phyloP scores from a whole-genome alignment of 2,329 filamentous ascomycete species.

The Xylaria multiplex region DNA sequence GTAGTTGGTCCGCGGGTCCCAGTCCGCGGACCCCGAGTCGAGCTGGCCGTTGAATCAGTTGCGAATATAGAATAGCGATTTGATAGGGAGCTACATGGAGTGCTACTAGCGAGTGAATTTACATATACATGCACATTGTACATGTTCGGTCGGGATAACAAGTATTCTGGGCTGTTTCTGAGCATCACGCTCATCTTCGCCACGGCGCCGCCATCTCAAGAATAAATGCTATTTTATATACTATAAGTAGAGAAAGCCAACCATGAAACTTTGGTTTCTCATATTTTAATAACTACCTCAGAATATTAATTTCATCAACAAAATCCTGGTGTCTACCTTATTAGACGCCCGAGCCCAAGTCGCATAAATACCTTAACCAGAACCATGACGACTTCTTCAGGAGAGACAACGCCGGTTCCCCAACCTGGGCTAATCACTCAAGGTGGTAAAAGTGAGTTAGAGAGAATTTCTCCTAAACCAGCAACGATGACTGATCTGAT shows the following conservation, averaged over 20 bases:
- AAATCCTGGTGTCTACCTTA: not conserved
- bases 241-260: too few species aligned
- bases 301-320: too few species aligned
- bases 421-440: not conserved
- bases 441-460: constrained; percentile 13
- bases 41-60: not conserved
- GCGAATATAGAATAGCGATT: too few species aligned
- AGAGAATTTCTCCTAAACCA: not conserved
- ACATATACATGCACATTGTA: too few species aligned
- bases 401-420: not conserved
- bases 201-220: too few species aligned
- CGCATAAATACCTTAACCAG: not conserved
- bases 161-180: too few species aligned
- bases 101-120: too few species aligned
- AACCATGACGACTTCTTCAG: not conserved
- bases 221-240: too few species aligned
- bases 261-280: not conserved
- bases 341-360: not conserved
- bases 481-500: not conserved
- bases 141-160: too few species aligned
- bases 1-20: not conserved
- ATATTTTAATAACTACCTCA: not conserved
- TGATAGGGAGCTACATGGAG: too few species aligned
- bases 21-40: constrained; percentile 24
- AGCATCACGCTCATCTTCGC: too few species aligned